Evolutionary conservation across 768 basidiomycete genomes (phyloP).

Genomic region (Termitomyces sp.): DNA sequence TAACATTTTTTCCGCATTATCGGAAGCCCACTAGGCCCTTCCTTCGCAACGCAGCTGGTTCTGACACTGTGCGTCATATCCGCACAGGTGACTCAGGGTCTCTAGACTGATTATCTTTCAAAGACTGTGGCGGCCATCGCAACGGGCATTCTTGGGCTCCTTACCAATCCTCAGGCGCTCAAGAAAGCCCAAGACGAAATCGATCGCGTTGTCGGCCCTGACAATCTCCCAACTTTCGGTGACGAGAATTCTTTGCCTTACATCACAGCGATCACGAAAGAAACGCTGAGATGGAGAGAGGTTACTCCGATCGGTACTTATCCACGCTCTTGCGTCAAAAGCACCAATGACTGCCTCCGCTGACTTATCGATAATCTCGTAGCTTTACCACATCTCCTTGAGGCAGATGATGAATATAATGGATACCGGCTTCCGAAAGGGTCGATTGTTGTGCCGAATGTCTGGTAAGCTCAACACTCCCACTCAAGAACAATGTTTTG

Average conservation of each 20-base stretch:
- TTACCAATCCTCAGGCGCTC: constrained; percentile 22
- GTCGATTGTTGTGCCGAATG: too few species aligned
- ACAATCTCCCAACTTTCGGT: constrained; percentile 24
- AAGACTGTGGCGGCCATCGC: constrained; percentile 22
- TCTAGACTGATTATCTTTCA: not conserved
- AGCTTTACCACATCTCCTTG: too few species aligned
- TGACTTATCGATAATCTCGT: not conserved
- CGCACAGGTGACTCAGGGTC: not conserved
- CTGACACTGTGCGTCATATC: not conserved
- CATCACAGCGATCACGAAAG: constrained; percentile 26
- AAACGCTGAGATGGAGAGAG: constrained; percentile 25
- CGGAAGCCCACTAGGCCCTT: not conserved
- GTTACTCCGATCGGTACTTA: constrained; percentile 20
- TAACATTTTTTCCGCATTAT: not conserved
- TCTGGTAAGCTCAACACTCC: too few species aligned
- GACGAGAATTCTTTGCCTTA: constrained; percentile 26
- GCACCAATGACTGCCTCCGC: too few species aligned
- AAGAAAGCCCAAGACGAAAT: constrained; percentile 27
- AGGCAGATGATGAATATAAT: too few species aligned
- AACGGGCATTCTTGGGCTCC: constrained; percentile 23
- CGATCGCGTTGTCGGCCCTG: constrained; percentile 22
- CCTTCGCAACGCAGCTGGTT: not conserved
- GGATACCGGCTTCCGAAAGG: too few species aligned
- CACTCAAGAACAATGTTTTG: too few species aligned
- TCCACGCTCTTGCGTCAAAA: not conserved